These are phyloP conservation scores for Hypomyces rosellus DNA, from an alignment of 2,329 filamentous ascomycete genomes.

Conservation along the genomic window DNA sequence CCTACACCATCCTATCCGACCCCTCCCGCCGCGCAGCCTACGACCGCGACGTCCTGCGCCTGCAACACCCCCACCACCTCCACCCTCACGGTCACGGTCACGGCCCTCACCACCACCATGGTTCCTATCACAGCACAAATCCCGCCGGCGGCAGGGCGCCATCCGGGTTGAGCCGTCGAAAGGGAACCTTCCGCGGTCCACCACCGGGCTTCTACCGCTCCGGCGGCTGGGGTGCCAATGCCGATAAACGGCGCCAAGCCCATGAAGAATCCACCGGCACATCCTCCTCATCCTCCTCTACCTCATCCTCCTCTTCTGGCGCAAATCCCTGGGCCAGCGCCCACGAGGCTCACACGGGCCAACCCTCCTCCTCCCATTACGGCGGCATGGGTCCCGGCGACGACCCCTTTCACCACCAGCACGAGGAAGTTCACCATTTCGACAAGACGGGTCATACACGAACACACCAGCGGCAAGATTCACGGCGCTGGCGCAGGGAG, in stretches of 20 bases:
- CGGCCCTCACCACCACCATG: constrained; percentile 25
- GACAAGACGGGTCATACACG: constrained; percentile 65
- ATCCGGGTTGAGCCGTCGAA: constrained; percentile 70
- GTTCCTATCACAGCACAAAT: constrained; percentile 50
- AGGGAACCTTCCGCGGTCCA: constrained; percentile 73
- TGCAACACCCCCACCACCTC: constrained; percentile 28
- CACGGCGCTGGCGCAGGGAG: constrained; percentile 31
- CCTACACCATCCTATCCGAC: constrained; percentile 70
- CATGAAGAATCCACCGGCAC: constrained; percentile 39
- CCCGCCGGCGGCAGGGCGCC: constrained; percentile 71
- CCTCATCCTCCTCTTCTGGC: background rate
- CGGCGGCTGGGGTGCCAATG: constrained; percentile 68
- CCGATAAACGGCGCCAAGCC: constrained; percentile 50
- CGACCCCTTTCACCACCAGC: constrained; percentile 38
- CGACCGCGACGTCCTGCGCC: constrained; percentile 61
- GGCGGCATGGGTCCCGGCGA: constrained; percentile 56
- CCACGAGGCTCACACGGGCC: constrained; percentile 4
- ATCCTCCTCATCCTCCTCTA: constrained; percentile 12
- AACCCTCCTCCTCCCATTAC: constrained; percentile 11
- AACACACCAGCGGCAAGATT: constrained; percentile 63
- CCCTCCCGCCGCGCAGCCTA: constrained; percentile 70
- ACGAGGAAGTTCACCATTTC: constrained; percentile 63
- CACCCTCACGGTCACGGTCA: too few species aligned
- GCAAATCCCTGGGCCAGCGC: constrained; percentile 21
- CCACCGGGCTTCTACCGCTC: constrained; percentile 83